Percentiles rank a stretch among this genome's conserved stretches.
Evolutionary conservation across 1,284 basidiomycete genomes (phyloP).

Genomic region (Ceratobasidium sp.): DNA sequence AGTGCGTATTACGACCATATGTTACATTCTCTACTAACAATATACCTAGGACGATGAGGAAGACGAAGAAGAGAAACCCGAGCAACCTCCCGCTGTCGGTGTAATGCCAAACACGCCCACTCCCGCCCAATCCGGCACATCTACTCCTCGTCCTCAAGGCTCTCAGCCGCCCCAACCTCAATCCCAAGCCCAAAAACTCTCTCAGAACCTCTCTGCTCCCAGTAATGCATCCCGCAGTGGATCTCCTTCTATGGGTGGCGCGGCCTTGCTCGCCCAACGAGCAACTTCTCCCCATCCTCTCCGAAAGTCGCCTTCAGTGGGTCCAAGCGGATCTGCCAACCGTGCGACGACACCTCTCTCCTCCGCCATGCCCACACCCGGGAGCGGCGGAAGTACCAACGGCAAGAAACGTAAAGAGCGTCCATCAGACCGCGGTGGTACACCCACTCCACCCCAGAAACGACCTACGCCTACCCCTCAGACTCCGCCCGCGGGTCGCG

Average conservation of each 20-base stretch:
- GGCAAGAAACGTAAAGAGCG: conserved; percentile 47
- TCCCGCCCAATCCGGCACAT: conserved; percentile 26
- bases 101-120: conserved; percentile 38
- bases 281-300: conserved; percentile 46
- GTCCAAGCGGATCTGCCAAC: conserved; percentile 19
- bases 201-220: conserved; percentile 20
- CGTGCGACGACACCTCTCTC: conserved; percentile 43
- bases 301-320: conserved; percentile 38
- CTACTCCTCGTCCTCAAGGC: conserved; percentile 28
- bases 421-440: conserved; percentile 24
- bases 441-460: conserved; percentile 42
- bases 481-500: conserved; percentile 9
- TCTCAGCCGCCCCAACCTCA: conserved; percentile 7
- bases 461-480: conserved; percentile 37
- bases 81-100: conserved; percentile 36
- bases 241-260: conserved; percentile 46
- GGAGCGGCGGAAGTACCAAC: conserved; percentile 40
- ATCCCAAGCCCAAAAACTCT: conserved; percentile 24
- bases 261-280: conserved; percentile 48
- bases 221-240: conserved; percentile 28
- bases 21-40: background rate
- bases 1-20: conserved; percentile 2
- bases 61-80: conserved; percentile 48
- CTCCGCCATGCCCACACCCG: conserved; percentile 24
- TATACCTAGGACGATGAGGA: conserved; percentile 48